phyloP scores from a whole-genome alignment of 495 filamentous ascomycete genomes.

The Penicillium simplicissimum region DNA sequence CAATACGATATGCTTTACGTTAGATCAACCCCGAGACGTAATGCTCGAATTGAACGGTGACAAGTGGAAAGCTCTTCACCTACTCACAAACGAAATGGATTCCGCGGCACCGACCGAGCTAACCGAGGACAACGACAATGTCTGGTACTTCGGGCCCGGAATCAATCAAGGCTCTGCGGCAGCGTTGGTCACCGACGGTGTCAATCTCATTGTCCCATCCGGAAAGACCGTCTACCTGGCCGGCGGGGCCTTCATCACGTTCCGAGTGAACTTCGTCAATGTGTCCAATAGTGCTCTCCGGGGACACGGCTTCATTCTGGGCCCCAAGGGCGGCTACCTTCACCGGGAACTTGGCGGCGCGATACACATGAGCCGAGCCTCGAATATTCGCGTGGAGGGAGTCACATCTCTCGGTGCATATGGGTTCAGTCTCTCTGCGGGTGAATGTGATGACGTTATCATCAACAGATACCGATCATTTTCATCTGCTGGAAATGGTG shows the following conservation, averaged over 20 bases:
- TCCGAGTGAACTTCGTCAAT: constrained; percentile 14
- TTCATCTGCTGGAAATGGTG: constrained; percentile 16
- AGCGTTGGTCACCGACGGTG: constrained; percentile 5
- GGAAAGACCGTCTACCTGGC: constrained; percentile 26
- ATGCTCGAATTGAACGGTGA: constrained; percentile 23
- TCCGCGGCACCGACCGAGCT: background rate
- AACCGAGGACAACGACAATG: constrained; percentile 3
- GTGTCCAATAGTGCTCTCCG: constrained; percentile 17
- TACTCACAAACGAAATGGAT: constrained; percentile 18
- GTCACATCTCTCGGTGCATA: constrained; percentile 13
- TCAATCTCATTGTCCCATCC: constrained; percentile 15
- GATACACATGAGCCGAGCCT: constrained; percentile 10
- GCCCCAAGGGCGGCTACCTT: constrained; percentile 6
- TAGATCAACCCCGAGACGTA: constrained; percentile 16
- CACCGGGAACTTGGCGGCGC: constrained; percentile 11
- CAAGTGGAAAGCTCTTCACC: constrained; percentile 19
- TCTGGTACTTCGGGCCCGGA: constrained; percentile 27
- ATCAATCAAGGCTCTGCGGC: constrained; percentile 15
- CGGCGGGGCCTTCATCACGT: constrained; percentile 16
- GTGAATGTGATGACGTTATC: constrained; percentile 6
- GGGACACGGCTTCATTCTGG: constrained; percentile 21
- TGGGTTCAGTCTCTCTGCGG: constrained; percentile 13
- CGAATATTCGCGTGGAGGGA: constrained; percentile 11
- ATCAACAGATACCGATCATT: constrained; percentile 13
- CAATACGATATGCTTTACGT: constrained; percentile 19